Conservation (phyloP, 805 yeast genomes). For the Candida boidinii region DNA sequence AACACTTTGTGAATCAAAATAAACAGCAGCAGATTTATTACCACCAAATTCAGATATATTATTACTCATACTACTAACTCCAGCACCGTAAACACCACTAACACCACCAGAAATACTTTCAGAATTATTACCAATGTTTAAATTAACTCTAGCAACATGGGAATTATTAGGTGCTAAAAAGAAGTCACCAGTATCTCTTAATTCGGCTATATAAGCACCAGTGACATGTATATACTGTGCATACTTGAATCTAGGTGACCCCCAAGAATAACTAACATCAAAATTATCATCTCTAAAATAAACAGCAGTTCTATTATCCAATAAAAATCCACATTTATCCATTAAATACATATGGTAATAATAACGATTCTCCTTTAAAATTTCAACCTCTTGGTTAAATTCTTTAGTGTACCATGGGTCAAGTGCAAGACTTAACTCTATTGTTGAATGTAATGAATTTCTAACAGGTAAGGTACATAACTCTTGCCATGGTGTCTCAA, state of each 20-base stretch:
- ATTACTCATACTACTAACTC: constrained; percentile 4
- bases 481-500: constrained; percentile 90
- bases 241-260: constrained; percentile 68
- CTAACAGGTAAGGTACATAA: constrained; percentile 63
- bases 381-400: constrained; percentile 28
- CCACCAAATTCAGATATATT: constrained; percentile 12
- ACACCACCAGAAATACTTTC: constrained; percentile 6
- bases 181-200: constrained; percentile 68
- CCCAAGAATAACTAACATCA: constrained; percentile 86
- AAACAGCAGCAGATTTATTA: constrained; percentile 14
- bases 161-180: constrained; percentile 83
- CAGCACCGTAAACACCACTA: neutral
- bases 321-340: constrained; percentile 60
- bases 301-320: constrained; percentile 72
- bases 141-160: constrained; percentile 66
- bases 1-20: constrained; percentile 62
- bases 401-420: constrained; percentile 66
- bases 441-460: constrained; percentile 86
- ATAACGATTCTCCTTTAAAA: constrained; percentile 44
- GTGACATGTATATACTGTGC: constrained; percentile 86
- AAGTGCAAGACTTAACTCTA: constrained; percentile 54
- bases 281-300: constrained; percentile 43
- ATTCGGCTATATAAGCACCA: constrained; percentile 85
- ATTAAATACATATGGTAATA: constrained; percentile 74
- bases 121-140: constrained; percentile 23